Base-by-base conservation (phyloP, 1,139 yeast species). In the Taiozyma sp. region DNA sequence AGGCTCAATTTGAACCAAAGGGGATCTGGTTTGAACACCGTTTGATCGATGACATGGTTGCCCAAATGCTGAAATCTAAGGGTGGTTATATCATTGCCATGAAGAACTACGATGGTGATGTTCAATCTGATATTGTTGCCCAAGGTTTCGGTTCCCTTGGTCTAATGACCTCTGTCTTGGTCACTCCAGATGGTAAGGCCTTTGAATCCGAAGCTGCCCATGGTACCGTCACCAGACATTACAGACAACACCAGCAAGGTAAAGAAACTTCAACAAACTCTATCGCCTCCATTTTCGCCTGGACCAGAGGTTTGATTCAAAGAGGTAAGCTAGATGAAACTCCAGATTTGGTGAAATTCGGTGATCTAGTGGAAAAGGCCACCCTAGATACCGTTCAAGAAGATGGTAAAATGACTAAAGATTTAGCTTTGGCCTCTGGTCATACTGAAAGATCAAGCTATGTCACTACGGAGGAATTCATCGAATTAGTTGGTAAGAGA, bases 81-180 rank as follows among this genome's bases (percentile, higher is more conserved):
- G 95, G 95, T 68, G 95, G 95, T 12, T 87, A 80, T 66, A 81
- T 87, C 60, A 84, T 87, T 76, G 95, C 95, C 47, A 76, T 87
- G 79, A 87, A 87, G 71, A 87, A 87, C 70, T 87, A 87, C 66
- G 95, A 87, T 68, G 95, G 95, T 70, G 95, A 87, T 69, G 95
- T 87, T 51, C 90, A 86, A 70, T 83, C 89, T 8, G 95, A 87
- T 67, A 85, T 87, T 61, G 92, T 87, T 51, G 95, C 95, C 19
- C 95, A 87, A 71, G 95, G 95, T 45, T 87, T 87, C 61, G 95
- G 95, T 29, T 87, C 93, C 8, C 73, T 87, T 55, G 95, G 95
- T 50, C 75, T 87, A 60, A 87, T 87, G 95, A 87, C 95, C 22
- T 87, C 93, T 3, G 90, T 84, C 16, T 76, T 87, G 61, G 83